Conservation (phyloP, 169 alveolate species). For the Plasmodium inui region DNA sequence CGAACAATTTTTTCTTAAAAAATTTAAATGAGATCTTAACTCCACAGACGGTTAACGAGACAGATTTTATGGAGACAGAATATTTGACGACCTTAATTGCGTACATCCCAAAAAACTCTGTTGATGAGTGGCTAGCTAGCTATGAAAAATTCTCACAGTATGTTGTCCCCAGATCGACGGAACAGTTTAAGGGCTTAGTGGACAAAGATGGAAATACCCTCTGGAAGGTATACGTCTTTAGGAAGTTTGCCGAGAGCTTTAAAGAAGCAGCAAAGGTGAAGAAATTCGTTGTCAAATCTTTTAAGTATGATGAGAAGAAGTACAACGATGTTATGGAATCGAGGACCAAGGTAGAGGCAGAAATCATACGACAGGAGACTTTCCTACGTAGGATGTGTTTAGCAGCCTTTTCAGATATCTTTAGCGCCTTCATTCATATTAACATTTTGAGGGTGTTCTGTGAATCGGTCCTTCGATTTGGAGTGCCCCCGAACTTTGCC, state of each 20-base stretch:
- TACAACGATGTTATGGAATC: slow-evolving; percentile 84
- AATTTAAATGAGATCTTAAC: slow-evolving; percentile 90
- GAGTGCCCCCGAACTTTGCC: slow-evolving; percentile 92
- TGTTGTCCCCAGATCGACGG: slow-evolving; percentile 90
- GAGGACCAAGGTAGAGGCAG: slow-evolving; percentile 87
- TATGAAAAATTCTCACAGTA: slow-evolving; percentile 83
- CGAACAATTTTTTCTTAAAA: slow-evolving; percentile 70
- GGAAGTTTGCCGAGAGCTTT: slow-evolving; percentile 83
- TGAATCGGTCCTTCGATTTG: slow-evolving; percentile 92
- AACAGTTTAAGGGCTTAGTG: slow-evolving; percentile 79
- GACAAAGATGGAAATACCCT: slow-evolving; percentile 85
- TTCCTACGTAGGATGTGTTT: slow-evolving; percentile 89
- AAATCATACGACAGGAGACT: slow-evolving; percentile 88
- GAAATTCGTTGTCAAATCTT: slow-evolving; percentile 85
- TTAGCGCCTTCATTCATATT: slow-evolving; percentile 89
- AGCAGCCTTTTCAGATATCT: slow-evolving; percentile 91
- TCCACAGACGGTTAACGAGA: slow-evolving; percentile 87
- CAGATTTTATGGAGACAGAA: slow-evolving; percentile 87
- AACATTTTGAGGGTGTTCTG: slow-evolving; percentile 92
- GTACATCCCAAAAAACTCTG: slow-evolving; percentile 85
- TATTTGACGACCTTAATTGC: slow-evolving; percentile 89
- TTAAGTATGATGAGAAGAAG: slow-evolving; percentile 87
- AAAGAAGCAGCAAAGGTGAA: slow-evolving; percentile 82
- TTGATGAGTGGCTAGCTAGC: slow-evolving; percentile 78
- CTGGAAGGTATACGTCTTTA: slow-evolving; percentile 87